These are phyloP conservation scores for Neonectria magnoliae DNA, from an alignment of 2,329 filamentous ascomycete species.

Conservation along the genomic window DNA sequence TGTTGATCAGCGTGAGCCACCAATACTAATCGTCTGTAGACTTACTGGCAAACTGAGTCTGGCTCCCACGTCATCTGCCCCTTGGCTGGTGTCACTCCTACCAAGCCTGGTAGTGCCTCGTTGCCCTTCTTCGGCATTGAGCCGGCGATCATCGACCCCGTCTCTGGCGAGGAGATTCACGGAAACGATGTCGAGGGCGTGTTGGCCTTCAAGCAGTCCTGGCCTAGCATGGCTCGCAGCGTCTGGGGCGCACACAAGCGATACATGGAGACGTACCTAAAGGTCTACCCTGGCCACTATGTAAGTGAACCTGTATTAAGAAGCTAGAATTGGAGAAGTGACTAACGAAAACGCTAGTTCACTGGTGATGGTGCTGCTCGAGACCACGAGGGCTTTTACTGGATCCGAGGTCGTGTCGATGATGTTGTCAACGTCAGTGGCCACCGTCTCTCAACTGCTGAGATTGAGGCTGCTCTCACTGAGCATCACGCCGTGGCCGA, in stretches of 20 bases:
- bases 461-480: slow-evolving; percentile 96
- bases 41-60: slow-evolving; percentile 99
- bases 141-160: slow-evolving; percentile 95
- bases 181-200: slow-evolving; percentile 99
- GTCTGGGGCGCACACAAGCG: slow-evolving; percentile 98
- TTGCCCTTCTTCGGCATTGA: slow-evolving; percentile 99
- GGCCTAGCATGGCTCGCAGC: slow-evolving; percentile 98
- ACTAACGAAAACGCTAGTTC: slow-evolving; percentile 64
- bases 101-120: slow-evolving; percentile 95
- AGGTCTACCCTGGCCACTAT: slow-evolving; percentile 98
- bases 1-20: background rate
- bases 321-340: background rate
- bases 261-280: slow-evolving; percentile 98
- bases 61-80: slow-evolving; percentile 96
- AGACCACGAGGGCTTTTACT: slow-evolving; percentile 99
- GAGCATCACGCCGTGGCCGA: slow-evolving; percentile 92
- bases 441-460: slow-evolving; percentile 94
- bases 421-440: slow-evolving; percentile 98
- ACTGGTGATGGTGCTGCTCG: slow-evolving; percentile 94
- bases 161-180: slow-evolving; percentile 90
- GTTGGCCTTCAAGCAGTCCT: slow-evolving; percentile 94
- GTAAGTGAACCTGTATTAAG: slow-evolving; percentile 63
- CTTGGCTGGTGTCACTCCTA: slow-evolving; percentile 90
- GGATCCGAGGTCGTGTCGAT: slow-evolving; percentile 98
- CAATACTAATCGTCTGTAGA: slow-evolving; percentile 63